Conservation (phyloP, 768 basidiomycete species). For the Boletales sp. region DNA sequence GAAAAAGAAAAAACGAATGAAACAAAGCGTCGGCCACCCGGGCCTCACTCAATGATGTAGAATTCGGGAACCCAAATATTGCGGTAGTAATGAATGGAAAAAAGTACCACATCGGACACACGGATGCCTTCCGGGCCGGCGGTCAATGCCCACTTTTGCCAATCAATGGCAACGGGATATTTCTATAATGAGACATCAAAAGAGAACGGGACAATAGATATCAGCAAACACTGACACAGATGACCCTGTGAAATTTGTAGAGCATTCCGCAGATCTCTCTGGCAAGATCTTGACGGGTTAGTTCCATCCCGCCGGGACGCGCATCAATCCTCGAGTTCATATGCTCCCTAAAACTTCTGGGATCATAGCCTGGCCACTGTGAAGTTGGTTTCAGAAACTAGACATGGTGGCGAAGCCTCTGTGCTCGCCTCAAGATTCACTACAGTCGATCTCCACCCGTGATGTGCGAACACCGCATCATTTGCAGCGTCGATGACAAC, state of each 20-base stretch:
- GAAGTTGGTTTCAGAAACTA: neutral
- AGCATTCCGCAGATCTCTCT: constrained; percentile 14
- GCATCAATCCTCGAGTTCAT: constrained; percentile 16
- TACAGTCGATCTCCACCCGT: constrained; percentile 19
- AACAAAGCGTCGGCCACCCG: too few species aligned
- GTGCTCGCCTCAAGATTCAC: constrained; percentile 18
- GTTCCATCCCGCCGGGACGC: neutral
- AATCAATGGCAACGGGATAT: constrained; percentile 7
- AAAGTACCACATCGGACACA: constrained; percentile 13
- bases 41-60: constrained; percentile 23
- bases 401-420: neutral
- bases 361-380: constrained; percentile 25
- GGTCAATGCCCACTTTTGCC: constrained; percentile 19
- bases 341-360: neutral
- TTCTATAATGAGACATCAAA: constrained; percentile 3
- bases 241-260: constrained; percentile 1
- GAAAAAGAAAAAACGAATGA: too few species aligned
- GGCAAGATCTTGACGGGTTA: constrained; percentile 21
- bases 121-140: constrained; percentile 13
- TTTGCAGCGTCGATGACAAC: constrained; percentile 13
- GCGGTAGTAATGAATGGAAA: constrained; percentile 26
- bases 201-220: neutral
- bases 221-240: constrained; percentile 5
- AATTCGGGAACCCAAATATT: constrained; percentile 28
- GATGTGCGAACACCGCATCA: constrained; percentile 14